Evolutionary conservation across 2,329 filamentous ascomycete genomes (phyloP).

Genomic region (Sphaerulina populicola): DNA sequence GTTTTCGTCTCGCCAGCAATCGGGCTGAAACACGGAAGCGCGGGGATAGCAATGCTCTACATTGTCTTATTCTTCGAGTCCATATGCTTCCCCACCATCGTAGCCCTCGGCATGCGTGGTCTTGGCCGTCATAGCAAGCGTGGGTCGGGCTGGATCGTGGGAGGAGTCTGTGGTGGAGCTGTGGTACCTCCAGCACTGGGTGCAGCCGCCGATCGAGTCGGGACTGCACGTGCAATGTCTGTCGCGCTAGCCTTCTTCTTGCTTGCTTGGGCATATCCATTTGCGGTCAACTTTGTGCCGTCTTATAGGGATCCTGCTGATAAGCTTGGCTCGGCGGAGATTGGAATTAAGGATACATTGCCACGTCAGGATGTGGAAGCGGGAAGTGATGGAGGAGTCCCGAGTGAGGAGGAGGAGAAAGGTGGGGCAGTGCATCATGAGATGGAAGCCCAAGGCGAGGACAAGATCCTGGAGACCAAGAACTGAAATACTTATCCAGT

Average conservation of each 20-base stretch:
- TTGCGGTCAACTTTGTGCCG: constrained; percentile 55
- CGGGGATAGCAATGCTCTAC: constrained; percentile 53
- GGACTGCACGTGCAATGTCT: constrained; percentile 17
- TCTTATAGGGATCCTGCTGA: constrained; percentile 48
- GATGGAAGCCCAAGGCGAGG: background rate
- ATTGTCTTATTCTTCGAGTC: constrained; percentile 70
- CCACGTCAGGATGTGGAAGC: background rate
- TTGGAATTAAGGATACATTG: background rate
- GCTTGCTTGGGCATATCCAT: constrained; percentile 40
- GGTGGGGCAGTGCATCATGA: background rate
- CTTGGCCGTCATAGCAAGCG: constrained; percentile 69
- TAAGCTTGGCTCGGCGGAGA: background rate
- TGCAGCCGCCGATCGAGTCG: constrained; percentile 53
- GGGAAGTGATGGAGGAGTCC: background rate
- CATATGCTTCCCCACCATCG: constrained; percentile 74
- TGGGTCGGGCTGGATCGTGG: constrained; percentile 64
- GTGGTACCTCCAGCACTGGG: constrained; percentile 62
- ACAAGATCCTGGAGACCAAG: background rate
- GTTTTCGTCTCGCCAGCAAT: constrained; percentile 50
- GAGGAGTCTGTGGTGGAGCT: constrained; percentile 63
- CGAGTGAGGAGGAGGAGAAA: background rate
- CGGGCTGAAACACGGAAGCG: constrained; percentile 15
- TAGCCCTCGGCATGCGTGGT: constrained; percentile 67
- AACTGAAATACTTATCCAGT: background rate
- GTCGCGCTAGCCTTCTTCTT: constrained; percentile 42